These are phyloP conservation scores for Diaporthe australafricana DNA, from an alignment of 2,329 filamentous ascomycete genomes.

Conservation along the genomic window DNA sequence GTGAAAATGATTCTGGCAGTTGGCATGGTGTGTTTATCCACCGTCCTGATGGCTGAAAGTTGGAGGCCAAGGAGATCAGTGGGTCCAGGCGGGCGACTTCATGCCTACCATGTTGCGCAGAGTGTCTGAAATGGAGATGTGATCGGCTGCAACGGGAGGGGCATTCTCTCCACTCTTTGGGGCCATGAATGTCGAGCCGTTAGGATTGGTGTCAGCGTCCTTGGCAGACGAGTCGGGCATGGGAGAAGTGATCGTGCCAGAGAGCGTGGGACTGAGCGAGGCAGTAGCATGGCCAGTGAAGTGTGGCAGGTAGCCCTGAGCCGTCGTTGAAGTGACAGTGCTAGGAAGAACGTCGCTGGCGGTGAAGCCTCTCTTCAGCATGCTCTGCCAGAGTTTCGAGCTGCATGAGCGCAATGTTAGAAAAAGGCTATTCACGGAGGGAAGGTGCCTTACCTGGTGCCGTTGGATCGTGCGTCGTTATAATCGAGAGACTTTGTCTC, in stretches of 20 bases:
- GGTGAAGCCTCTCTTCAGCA: constrained; percentile 64
- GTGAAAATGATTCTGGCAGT: constrained; percentile 16
- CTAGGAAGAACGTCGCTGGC: constrained; percentile 52
- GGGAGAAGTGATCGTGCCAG: constrained; percentile 39
- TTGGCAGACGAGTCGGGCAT: constrained; percentile 40
- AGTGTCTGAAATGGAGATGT: constrained; percentile 40
- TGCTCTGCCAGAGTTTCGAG: constrained; percentile 60
- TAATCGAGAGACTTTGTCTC: constrained; percentile 36
- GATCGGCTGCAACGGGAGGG: constrained; percentile 44
- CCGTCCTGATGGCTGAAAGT: not conserved
- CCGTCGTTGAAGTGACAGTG: constrained; percentile 64
- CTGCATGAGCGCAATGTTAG: constrained; percentile 42
- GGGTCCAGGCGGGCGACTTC: constrained; percentile 36
- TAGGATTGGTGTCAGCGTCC: constrained; percentile 33
- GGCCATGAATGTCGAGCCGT: constrained; percentile 48
- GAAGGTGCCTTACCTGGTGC: constrained; percentile 30
- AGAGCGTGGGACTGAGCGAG: constrained; percentile 44
- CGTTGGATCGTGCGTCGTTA: constrained; percentile 35
- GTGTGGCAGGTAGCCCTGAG: constrained; percentile 65
- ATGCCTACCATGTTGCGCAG: constrained; percentile 38
- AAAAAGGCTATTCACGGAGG: not conserved
- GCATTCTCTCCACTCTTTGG: constrained; percentile 40
- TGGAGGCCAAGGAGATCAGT: not conserved
- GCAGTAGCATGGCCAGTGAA: constrained; percentile 65
- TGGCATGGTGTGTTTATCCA: constrained; percentile 12